Evolutionary conservation across 1,139 yeast species (phyloP).

Genomic region (Pichia kudriavzevii): DNA sequence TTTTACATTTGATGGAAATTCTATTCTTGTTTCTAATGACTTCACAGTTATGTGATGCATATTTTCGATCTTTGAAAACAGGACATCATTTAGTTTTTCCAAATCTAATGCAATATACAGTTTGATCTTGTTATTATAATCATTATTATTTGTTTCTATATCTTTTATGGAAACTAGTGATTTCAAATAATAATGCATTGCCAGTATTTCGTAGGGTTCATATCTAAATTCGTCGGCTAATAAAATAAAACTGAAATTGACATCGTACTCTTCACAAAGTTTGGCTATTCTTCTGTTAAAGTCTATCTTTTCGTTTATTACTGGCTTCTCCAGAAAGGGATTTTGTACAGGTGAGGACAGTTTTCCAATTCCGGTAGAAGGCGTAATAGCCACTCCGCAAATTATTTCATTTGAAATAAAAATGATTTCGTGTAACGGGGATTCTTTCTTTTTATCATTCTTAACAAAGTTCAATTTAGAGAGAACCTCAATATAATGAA

Average conservation of each 20-base stretch:
- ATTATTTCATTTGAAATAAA: conserved; percentile 19
- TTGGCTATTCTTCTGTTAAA: conserved; percentile 8
- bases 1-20: conserved; percentile 16
- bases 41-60: conserved; percentile 18
- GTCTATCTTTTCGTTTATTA: background rate
- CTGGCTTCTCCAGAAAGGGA: conserved; percentile 4
- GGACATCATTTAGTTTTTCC: conserved; percentile 11
- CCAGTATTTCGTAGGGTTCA: conserved; percentile 16
- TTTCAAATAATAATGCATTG: conserved; percentile 13
- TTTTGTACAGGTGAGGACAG: no score
- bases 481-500: conserved; percentile 18
- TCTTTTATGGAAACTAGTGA: background rate
- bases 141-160: background rate
- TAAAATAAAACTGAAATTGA: conserved; percentile 19
- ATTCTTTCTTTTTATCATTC: conserved; percentile 3
- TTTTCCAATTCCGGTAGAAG: background rate
- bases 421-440: conserved; percentile 19
- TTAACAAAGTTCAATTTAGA: conserved; percentile 16
- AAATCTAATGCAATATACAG: conserved; percentile 20
- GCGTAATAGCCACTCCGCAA: background rate
- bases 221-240: conserved; percentile 24
- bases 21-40: conserved; percentile 15
- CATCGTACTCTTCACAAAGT: conserved; percentile 17
- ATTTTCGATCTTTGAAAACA: conserved; percentile 11
- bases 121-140: conserved; percentile 10